Percentiles rank a stretch among this genome's conserved stretches.
These are phyloP conservation scores for Penicillium macrosclerotiorum DNA, from an alignment of 495 filamentous ascomycete genomes.

Conservation along the genomic window DNA sequence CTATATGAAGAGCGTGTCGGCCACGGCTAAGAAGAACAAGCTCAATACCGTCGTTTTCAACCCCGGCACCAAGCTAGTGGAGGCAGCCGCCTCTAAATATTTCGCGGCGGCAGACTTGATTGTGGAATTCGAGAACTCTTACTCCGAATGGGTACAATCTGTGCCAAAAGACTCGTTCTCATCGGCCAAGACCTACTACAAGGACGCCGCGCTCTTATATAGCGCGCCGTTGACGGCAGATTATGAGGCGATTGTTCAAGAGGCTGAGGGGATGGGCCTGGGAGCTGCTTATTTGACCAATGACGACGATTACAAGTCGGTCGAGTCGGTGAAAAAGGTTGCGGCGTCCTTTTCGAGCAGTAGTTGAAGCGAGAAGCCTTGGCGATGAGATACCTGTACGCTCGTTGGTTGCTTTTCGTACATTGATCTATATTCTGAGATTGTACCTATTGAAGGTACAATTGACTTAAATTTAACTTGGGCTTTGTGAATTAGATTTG, in stretches of 20 bases:
- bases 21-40: slow-evolving; percentile 17
- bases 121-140: slow-evolving; percentile 24
- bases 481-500: no score
- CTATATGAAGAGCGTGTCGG: slow-evolving; percentile 32
- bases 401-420: no score
- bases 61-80: slow-evolving; percentile 15
- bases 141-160: slow-evolving; percentile 10
- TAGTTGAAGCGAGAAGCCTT: no score
- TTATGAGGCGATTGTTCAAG: slow-evolving; percentile 10
- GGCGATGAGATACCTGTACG: no score
- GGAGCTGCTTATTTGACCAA: slow-evolving; percentile 24
- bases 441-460: no score
- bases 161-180: slow-evolving; percentile 10
- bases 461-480: no score
- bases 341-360: slow-evolving; percentile 9
- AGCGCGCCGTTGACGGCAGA: slow-evolving; percentile 8
- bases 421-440: no score
- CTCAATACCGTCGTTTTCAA: slow-evolving; percentile 19
- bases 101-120: slow-evolving; percentile 20
- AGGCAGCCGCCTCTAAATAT: slow-evolving; percentile 9
- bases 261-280: slow-evolving; percentile 17
- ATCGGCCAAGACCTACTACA: not conserved
- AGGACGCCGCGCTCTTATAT: slow-evolving; percentile 22
- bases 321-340: slow-evolving; percentile 10
- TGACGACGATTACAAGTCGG: slow-evolving; percentile 13